Evolutionary conservation across 306 rosid genomes (phyloP), one percentile per base, ranked within the genome.

Genomic region (Cicer yamashitae): DNA sequence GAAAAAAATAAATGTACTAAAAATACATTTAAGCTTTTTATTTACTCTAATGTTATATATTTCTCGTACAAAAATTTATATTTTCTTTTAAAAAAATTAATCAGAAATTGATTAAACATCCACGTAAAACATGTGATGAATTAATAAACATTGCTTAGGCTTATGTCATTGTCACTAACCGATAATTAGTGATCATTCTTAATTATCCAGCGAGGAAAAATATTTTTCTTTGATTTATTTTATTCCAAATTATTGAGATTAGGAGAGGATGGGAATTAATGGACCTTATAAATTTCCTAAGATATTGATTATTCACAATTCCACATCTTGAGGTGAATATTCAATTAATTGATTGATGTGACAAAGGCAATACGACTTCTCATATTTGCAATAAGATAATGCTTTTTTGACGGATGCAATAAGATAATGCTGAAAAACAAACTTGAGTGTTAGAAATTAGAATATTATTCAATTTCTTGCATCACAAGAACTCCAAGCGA

Each of bases 391-490:
- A 72, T 25, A 13, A 72, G 17, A 57, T 54, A 25, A 22, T 22
- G 30, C 0, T 22, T 50, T n/a, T n/a, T 50, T 50, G 18, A 50
- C 15, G 56, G 20, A 50, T 12, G 67, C 39, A 15, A 66, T 44
- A 25, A 76, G 11, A 54, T 52, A 44, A 57, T 14, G 56, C 46
- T 41, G 17, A 12, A 22, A 43, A 41, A 67, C 34, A 30, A 20
- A 63, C 52, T 39, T 40, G 41, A 14, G 52, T 15, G 46, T 67
- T 6, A 25, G 76, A 67, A 64, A 38, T 67, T 6, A 25, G 76
- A 67, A 64, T 67, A 48, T 39, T 15, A 8, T 67, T 51, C 46
- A 44, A 70, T 75, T 70, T 81, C 84, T 81, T 81, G 77, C 37
- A 20, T 7, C 54, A 17, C 68, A 75, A 75, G 67, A 50, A 67